A percentile compares a stretch with the other conserved stretches of the same genome.
phyloP scores from a whole-genome alignment of 805 yeast species.

The Lipomyces yamadae region DNA sequence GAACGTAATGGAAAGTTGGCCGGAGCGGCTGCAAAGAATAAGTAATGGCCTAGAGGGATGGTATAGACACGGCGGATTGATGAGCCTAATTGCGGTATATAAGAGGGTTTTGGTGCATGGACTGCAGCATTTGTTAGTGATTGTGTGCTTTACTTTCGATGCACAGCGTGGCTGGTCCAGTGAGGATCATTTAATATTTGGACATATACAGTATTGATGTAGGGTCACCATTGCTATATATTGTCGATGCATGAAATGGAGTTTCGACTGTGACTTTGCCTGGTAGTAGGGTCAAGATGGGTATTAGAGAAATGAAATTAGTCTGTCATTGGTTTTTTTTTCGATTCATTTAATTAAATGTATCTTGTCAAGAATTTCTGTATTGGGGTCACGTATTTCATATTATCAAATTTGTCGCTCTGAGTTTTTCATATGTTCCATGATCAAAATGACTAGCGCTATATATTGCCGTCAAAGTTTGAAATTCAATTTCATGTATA shows the following conservation, averaged over 20 bases:
- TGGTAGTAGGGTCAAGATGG: neutral
- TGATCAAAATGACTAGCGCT: neutral
- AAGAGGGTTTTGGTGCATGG: neutral
- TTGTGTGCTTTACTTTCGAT: neutral
- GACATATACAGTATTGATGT: neutral
- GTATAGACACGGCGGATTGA: neutral
- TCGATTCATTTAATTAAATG: neutral
- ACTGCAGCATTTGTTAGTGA: neutral
- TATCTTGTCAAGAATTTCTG: neutral
- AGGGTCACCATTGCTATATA: neutral
- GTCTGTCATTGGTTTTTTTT: neutral
- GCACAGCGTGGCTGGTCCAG: neutral
- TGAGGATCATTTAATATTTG: neutral
- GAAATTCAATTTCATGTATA: neutral
- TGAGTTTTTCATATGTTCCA: neutral
- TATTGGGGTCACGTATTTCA: neutral
- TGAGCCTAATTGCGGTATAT: neutral
- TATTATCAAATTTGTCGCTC: neutral
- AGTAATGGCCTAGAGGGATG: constrained; percentile 6
- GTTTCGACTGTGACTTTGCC: neutral
- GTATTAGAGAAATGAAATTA: neutral
- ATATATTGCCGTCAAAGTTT: neutral
- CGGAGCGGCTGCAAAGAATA: constrained; percentile 9
- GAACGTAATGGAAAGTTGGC: constrained; percentile 47
- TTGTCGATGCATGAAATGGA: neutral